Conservation (phyloP, 345 rosid species). For the Acer saccharum region DNA sequence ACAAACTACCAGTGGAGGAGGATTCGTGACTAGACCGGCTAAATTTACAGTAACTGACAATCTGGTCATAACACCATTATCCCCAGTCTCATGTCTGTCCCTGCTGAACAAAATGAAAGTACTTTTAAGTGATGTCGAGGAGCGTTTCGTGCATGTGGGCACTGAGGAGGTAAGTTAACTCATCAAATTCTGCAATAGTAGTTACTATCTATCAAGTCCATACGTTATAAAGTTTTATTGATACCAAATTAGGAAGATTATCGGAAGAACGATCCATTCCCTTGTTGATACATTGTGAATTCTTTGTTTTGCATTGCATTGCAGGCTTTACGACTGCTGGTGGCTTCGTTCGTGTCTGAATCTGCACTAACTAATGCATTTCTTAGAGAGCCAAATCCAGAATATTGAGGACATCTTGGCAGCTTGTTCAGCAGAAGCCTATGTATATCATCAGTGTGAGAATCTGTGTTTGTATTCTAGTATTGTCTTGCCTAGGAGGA, state of each 20-base stretch:
- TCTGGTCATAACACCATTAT: not conserved
- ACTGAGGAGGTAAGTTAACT: not conserved
- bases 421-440: not conserved
- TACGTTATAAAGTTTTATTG: no score
- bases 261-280: no score
- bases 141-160: not conserved
- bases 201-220: no score
- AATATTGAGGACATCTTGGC: not conserved
- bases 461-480: not conserved
- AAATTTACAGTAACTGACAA: not conserved
- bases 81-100: not conserved
- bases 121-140: constrained; percentile 17
- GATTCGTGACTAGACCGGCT: not conserved
- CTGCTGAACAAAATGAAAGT: constrained; percentile 15
- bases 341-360: constrained; percentile 23
- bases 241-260: no score
- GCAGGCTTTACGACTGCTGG: constrained; percentile 22
- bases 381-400: not conserved
- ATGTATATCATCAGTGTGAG: not conserved
- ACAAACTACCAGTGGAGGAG: not conserved
- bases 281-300: not conserved
- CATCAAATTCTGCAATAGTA: not conserved
- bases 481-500: not conserved
- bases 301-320: not conserved
- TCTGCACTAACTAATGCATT: constrained; percentile 19